Evolutionary conservation across 768 basidiomycete genomes (phyloP).

Genomic region (Antrodiella citrinella): DNA sequence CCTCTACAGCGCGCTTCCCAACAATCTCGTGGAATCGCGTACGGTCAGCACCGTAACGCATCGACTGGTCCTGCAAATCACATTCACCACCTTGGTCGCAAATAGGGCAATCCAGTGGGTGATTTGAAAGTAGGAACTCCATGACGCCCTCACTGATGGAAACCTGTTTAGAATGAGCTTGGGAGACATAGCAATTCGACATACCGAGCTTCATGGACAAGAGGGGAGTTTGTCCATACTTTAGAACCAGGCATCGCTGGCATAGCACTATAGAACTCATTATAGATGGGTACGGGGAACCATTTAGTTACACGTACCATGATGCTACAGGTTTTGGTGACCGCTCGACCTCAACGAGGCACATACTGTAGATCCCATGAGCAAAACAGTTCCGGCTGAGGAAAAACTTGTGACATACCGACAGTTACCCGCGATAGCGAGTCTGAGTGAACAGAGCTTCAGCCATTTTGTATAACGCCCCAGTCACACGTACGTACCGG

Average conservation of each 20-base stretch:
- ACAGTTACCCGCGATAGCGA: slow-evolving; percentile 97
- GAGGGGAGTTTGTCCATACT: slow-evolving; percentile 88
- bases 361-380: slow-evolving; percentile 60
- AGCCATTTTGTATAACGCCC: not conserved
- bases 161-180: not conserved
- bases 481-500: slow-evolving; percentile 34
- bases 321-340: slow-evolving; percentile 94
- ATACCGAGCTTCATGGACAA: slow-evolving; percentile 82
- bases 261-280: slow-evolving; percentile 62
- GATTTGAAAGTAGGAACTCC: slow-evolving; percentile 97
- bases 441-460: slow-evolving; percentile 33
- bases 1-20: slow-evolving; percentile 95
- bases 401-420: slow-evolving; percentile 43
- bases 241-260: slow-evolving; percentile 93
- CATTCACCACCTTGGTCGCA: slow-evolving; percentile 99
- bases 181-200: not conserved
- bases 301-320: too few species aligned
- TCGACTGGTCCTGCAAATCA: slow-evolving; percentile 97
- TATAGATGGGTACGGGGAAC: too few species aligned
- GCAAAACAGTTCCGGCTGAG: slow-evolving; percentile 1
- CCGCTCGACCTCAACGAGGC: slow-evolving; percentile 93
- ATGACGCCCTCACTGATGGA: slow-evolving; percentile 86
- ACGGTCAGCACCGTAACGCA: slow-evolving; percentile 97
- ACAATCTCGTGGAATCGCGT: slow-evolving; percentile 97
- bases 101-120: slow-evolving; percentile 96